Percentiles rank a stretch among this genome's conserved stretches.
phyloP scores from a whole-genome alignment of 352 stramenopile species.

The Phytophthora europaea region DNA sequence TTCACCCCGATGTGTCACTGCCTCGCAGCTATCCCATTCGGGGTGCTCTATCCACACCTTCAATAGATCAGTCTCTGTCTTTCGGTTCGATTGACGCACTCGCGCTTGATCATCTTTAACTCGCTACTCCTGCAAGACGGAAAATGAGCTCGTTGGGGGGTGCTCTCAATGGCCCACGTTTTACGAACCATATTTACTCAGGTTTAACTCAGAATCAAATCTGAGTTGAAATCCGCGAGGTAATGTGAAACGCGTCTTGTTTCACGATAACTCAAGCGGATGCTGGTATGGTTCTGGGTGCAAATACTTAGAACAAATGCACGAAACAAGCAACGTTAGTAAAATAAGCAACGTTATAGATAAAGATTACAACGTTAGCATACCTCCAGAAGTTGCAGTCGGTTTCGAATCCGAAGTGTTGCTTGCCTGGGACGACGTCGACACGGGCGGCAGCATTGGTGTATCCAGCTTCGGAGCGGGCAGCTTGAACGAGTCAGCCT shows the following conservation, averaged over 20 bases:
- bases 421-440: no score
- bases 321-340: no score
- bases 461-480: no score
- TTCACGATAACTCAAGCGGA: no score
- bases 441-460: no score
- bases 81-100: neutral
- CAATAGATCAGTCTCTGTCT: neutral
- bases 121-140: neutral
- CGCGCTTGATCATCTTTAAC: neutral
- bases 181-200: neutral
- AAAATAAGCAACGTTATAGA: no score
- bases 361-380: no score
- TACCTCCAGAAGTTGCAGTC: no score
- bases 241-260: neutral
- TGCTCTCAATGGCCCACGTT: neutral
- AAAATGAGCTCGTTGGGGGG: neutral
- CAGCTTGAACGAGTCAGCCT: no score
- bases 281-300: no score
- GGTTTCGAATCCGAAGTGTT: no score
- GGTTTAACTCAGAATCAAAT: neutral
- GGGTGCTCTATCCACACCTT: neutral
- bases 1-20: neutral
- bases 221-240: neutral
- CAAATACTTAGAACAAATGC: no score
- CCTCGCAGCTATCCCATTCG: neutral